These are phyloP conservation scores for Clitocybe nebularis DNA, from an alignment of 1,284 basidiomycete genomes.

Conservation along the genomic window DNA sequence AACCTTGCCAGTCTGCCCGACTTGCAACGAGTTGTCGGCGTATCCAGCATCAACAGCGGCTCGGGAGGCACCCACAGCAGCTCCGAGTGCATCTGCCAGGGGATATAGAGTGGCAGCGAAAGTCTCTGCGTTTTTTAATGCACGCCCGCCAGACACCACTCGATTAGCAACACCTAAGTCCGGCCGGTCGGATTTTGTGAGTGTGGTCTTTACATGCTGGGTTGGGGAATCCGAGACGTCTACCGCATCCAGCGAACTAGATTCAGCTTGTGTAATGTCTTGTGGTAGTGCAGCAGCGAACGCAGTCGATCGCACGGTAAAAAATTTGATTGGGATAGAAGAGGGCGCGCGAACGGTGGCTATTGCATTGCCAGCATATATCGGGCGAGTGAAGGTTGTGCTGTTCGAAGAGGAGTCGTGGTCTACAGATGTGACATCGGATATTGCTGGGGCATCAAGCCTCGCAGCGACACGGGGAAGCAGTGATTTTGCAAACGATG, in stretches of 20 bases:
- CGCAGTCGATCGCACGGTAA: constrained; percentile 94
- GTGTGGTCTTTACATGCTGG: constrained; percentile 78
- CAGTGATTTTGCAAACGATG: constrained; percentile 58
- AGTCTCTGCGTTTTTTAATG: constrained; percentile 92
- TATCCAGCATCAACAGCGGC: constrained; percentile 99
- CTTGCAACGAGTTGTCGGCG: constrained; percentile 97
- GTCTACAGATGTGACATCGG: constrained; percentile 84
- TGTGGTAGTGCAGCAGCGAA: constrained; percentile 71
- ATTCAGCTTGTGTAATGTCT: constrained; percentile 50
- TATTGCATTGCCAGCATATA: constrained; percentile 98
- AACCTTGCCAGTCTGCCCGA: constrained; percentile 98
- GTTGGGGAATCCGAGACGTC: constrained; percentile 61
- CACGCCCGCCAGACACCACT: constrained; percentile 94
- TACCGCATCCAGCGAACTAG: constrained; percentile 67
- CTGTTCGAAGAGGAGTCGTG: constrained; percentile 49
- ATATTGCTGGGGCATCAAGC: constrained; percentile 83
- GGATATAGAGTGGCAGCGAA: constrained; percentile 90
- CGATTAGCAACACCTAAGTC: constrained; percentile 87
- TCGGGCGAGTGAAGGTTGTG: constrained; percentile 62
- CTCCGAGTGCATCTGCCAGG: constrained; percentile 89
- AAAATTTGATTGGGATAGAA: constrained; percentile 81
- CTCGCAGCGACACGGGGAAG: constrained; percentile 86
- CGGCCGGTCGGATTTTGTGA: constrained; percentile 91
- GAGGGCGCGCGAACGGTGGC: constrained; percentile 83
- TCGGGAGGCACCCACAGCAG: constrained; percentile 95